Conservation (phyloP, 2,329 filamentous ascomycete genomes). For the Reticulascus tulasneorum region DNA sequence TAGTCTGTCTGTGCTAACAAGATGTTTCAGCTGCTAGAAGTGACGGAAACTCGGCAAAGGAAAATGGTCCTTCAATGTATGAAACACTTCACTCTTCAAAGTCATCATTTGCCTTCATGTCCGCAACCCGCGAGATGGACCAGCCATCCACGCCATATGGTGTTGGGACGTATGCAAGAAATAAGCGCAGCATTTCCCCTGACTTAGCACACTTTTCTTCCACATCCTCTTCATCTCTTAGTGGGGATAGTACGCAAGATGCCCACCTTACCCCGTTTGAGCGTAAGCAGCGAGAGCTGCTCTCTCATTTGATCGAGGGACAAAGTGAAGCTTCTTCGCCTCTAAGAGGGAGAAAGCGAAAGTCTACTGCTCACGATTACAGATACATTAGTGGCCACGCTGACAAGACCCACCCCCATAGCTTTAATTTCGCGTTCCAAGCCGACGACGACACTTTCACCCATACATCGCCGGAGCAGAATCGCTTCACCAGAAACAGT, state of each 20-base stretch:
- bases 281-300: slow-evolving; percentile 31
- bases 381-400: slow-evolving; percentile 16
- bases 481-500: slow-evolving; percentile 45
- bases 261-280: slow-evolving; percentile 33
- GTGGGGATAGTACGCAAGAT: slow-evolving; percentile 11
- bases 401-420: slow-evolving; percentile 33
- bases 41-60: slow-evolving; percentile 4
- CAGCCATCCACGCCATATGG: background rate
- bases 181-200: no score
- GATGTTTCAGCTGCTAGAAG: background rate
- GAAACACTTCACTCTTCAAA: slow-evolving; percentile 20
- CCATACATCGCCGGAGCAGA: slow-evolving; percentile 28
- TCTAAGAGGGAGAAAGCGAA: slow-evolving; percentile 8
- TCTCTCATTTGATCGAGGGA: slow-evolving; percentile 31
- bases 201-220: no score
- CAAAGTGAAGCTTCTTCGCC: slow-evolving; percentile 17
- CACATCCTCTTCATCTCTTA: slow-evolving; percentile 10
- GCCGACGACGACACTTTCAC: slow-evolving; percentile 38
- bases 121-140: background rate
- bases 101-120: slow-evolving; percentile 3
- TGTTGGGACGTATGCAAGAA: background rate
- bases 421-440: slow-evolving; percentile 49
- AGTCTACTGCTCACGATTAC: slow-evolving; percentile 1
- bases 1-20: background rate
- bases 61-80: slow-evolving; percentile 44